These are phyloP conservation scores for Penicillium concentricum DNA, from an alignment of 2,329 filamentous ascomycete species.

Conservation along the genomic window DNA sequence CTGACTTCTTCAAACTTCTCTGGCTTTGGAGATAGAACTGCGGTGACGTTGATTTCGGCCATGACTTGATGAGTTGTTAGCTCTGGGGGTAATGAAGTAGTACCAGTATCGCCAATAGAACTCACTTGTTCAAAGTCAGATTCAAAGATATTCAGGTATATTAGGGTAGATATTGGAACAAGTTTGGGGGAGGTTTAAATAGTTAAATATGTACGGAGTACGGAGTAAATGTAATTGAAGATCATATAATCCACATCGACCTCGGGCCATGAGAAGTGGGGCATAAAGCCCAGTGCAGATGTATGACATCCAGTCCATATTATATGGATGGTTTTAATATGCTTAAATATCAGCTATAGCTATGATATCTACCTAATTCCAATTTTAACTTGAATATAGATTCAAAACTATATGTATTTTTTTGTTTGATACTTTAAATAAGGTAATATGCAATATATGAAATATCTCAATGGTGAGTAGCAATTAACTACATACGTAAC, in stretches of 20 bases:
- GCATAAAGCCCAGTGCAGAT: background rate
- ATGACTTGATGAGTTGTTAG: constrained; percentile 13
- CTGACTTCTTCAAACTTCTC: constrained; percentile 34
- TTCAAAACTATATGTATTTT: no score
- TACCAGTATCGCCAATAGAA: background rate
- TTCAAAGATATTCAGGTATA: background rate
- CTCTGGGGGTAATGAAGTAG: background rate
- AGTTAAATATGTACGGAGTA: background rate
- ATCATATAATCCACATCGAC: constrained; percentile 11
- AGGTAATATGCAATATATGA: background rate
- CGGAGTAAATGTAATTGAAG: background rate
- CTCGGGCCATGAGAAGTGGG: constrained; percentile 22
- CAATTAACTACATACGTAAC: background rate
- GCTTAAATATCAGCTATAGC: background rate
- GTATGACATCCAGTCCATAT: background rate
- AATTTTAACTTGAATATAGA: background rate
- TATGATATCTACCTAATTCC: no score
- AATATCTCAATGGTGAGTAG: background rate
- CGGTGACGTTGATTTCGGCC: constrained; percentile 33
- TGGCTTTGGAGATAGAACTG: constrained; percentile 30
- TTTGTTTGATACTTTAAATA: background rate
- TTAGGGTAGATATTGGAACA: background rate
- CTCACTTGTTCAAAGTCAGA: background rate
- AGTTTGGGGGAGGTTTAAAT: no score
- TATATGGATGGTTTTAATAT: background rate